These are phyloP conservation scores for Ophiocordyceps camponoti-floridani DNA, from an alignment of 2,329 filamentous ascomycete species.

Conservation along the genomic window DNA sequence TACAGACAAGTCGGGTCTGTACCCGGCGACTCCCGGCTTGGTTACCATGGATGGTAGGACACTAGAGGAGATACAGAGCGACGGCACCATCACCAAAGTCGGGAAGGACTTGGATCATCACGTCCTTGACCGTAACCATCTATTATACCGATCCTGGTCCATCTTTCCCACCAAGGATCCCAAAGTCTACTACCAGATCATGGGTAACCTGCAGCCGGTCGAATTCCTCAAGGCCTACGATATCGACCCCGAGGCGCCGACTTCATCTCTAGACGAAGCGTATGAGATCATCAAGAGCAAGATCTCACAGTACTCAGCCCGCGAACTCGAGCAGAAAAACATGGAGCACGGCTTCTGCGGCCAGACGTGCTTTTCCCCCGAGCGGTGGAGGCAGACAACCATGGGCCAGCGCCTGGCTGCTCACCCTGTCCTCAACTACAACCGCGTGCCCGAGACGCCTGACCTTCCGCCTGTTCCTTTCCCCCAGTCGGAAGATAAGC, in stretches of 20 bases:
- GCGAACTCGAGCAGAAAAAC: constrained; percentile 8
- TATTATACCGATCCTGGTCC: constrained; percentile 21
- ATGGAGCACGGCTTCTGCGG: constrained; percentile 9
- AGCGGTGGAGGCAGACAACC: constrained; percentile 10
- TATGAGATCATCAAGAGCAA: constrained; percentile 6
- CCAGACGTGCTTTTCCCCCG: constrained; percentile 8
- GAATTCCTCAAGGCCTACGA: constrained; percentile 24
- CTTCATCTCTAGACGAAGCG: constrained; percentile 9
- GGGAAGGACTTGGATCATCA: constrained; percentile 1
- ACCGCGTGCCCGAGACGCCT: constrained; percentile 13
- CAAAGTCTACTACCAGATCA: constrained; percentile 28
- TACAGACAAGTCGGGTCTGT: constrained; percentile 26
- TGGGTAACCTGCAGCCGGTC: constrained; percentile 26
- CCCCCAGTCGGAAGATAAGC: constrained; percentile 9
- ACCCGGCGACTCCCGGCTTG: constrained; percentile 2
- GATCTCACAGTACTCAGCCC: constrained; percentile 5
- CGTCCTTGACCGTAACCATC: constrained; percentile 3
- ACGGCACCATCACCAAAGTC: constrained; percentile 1
- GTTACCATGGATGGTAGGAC: constrained; percentile 1
- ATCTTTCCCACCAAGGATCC: constrained; percentile 28
- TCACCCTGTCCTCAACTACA: constrained; percentile 17
- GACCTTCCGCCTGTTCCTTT: constrained; percentile 15
- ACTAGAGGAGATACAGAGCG: neutral
- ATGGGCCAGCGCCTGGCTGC: constrained; percentile 4
- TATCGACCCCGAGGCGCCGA: constrained; percentile 10